A percentile compares a stretch with the other conserved stretches of the same genome.
phyloP scores from a whole-genome alignment of 306 rosid species.

The Acacia acuminata region DNA sequence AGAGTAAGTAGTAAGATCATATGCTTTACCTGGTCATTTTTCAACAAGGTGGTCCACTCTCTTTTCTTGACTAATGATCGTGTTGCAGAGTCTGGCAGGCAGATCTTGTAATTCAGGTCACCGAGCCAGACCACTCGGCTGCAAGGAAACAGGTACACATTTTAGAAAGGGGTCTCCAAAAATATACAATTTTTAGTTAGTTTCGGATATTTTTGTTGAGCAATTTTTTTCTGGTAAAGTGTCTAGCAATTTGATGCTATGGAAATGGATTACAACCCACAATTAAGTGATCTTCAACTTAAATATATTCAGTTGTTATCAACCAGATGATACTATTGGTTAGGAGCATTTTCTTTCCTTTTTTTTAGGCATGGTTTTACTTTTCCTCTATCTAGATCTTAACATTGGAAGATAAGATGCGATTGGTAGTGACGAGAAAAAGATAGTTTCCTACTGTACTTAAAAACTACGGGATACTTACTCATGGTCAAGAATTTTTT shows the following conservation, averaged over 20 bases:
- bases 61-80: constrained; percentile 48
- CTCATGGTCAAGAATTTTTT: constrained; percentile 76
- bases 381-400: constrained; percentile 1
- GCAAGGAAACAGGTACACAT: constrained; percentile 31
- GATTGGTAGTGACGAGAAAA: not conserved
- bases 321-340: not conserved
- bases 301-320: not conserved
- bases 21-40: constrained; percentile 69
- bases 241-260: not conserved
- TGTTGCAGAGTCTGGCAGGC: constrained; percentile 59
- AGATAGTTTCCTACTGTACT: constrained; percentile 1
- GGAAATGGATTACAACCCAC: not conserved
- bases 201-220: not conserved
- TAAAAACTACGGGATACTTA: constrained; percentile 35
- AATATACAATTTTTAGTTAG: not conserved
- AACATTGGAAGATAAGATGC: not conserved
- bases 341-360: constrained; percentile 1
- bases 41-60: constrained; percentile 63
- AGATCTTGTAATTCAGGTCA: constrained; percentile 80
- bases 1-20: constrained; percentile 13
- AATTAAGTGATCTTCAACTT: not conserved
- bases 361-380: constrained; percentile 1
- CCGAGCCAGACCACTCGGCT: constrained; percentile 83
- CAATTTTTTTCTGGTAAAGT: not conserved
- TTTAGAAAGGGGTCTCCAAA: constrained; percentile 19